These are phyloP conservation scores for Incumbomyces lentus DNA, from an alignment of 2,329 filamentous ascomycete genomes.

Conservation along the genomic window DNA sequence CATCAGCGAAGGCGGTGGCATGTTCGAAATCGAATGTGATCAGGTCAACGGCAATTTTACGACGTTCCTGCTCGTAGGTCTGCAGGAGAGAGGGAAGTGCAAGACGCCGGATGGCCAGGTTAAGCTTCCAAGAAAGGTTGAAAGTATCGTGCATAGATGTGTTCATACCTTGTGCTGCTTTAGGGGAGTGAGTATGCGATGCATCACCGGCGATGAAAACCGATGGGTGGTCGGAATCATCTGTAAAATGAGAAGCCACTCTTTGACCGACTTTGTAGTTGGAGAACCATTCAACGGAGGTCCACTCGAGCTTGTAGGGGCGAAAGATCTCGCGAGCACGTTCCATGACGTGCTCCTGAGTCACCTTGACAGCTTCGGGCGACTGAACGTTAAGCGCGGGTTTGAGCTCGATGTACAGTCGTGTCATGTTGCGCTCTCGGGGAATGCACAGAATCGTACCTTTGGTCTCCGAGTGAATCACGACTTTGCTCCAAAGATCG, in stretches of 20 bases:
- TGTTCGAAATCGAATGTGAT: constrained; percentile 51
- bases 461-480: constrained; percentile 45
- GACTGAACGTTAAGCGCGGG: constrained; percentile 54
- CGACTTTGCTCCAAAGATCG: constrained; percentile 49
- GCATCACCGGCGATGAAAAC: constrained; percentile 64
- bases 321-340: constrained; percentile 54
- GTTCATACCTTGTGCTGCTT: constrained; percentile 64
- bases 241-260: constrained; percentile 48
- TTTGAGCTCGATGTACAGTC: constrained; percentile 34
- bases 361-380: constrained; percentile 50
- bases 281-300: constrained; percentile 58
- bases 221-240: constrained; percentile 32
- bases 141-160: constrained; percentile 58
- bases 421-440: constrained; percentile 51
- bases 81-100: constrained; percentile 34
- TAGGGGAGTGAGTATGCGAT: constrained; percentile 46
- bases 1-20: not conserved
- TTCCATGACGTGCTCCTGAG: constrained; percentile 51
- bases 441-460: constrained; percentile 58
- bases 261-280: constrained; percentile 60
- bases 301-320: constrained; percentile 57
- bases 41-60: constrained; percentile 52
- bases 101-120: constrained; percentile 36
- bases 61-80: constrained; percentile 46
- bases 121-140: constrained; percentile 50